Conservation (phyloP, 1,284 basidiomycete genomes). For the Leccinum cinnamomeum region DNA sequence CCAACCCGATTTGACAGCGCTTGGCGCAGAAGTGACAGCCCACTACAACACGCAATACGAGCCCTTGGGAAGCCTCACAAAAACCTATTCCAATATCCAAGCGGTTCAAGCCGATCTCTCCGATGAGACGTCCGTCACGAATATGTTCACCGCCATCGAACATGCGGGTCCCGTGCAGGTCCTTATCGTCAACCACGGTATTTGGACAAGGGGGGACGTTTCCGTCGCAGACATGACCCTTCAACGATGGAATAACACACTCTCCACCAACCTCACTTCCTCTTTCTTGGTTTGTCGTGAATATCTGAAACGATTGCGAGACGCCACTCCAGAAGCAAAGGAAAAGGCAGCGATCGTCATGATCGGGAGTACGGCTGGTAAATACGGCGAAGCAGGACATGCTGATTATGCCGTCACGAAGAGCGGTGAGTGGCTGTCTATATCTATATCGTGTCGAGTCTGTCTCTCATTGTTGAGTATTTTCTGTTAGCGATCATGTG, state of each 20-base stretch:
- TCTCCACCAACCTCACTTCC: slow-evolving; percentile 65
- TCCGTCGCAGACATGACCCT: slow-evolving; percentile 61
- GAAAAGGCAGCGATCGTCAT: slow-evolving; percentile 60
- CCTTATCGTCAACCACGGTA: slow-evolving; percentile 65
- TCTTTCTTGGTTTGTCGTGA: slow-evolving; percentile 66
- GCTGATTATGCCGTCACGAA: slow-evolving; percentile 63
- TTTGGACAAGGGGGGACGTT: slow-evolving; percentile 48
- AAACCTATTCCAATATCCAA: slow-evolving; percentile 40
- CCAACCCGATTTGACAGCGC: slow-evolving; percentile 41
- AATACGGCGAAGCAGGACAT: slow-evolving; percentile 69
- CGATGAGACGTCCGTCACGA: slow-evolving; percentile 50
- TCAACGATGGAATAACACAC: slow-evolving; percentile 62
- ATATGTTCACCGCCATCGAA: slow-evolving; percentile 42
- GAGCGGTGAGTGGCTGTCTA: slow-evolving; percentile 43
- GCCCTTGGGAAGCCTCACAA: slow-evolving; percentile 45
- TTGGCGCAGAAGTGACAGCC: slow-evolving; percentile 69
- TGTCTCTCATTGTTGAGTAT: neutral
- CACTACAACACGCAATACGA: slow-evolving; percentile 63
- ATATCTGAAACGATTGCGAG: slow-evolving; percentile 52
- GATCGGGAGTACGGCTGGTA: slow-evolving; percentile 72
- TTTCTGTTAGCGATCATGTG: slow-evolving; percentile 62
- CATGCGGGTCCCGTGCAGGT: slow-evolving; percentile 51
- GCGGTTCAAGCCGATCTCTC: slow-evolving; percentile 58
- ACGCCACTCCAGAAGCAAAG: slow-evolving; percentile 41
- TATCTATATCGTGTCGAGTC: neutral